Percentiles rank a stretch among this genome's conserved stretches.
Conservation (phyloP, 73 alveolate genomes). For the Stentor roeselii region DNA sequence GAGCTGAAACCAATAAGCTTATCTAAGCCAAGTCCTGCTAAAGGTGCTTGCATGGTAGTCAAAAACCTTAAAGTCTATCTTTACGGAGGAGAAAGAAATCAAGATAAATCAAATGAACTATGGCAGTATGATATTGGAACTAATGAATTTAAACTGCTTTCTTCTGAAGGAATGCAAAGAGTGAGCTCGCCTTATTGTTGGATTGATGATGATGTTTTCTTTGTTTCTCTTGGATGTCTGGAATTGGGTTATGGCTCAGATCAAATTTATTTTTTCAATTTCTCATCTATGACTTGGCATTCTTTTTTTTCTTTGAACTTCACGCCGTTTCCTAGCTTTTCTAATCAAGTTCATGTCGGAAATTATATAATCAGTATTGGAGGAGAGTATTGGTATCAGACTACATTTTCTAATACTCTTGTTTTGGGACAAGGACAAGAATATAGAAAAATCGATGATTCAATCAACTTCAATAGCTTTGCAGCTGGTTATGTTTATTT, state of each 20-base stretch:
- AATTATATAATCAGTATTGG: no score
- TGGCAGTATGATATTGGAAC: conserved; percentile 9
- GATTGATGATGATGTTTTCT: background rate
- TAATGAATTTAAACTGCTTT: background rate
- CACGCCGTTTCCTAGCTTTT: no score
- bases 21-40: background rate
- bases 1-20: background rate
- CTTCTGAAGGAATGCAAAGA: background rate
- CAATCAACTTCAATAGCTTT: background rate
- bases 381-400: no score
- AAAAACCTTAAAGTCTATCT: background rate
- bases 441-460: background rate
- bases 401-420: no score
- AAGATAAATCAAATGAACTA: background rate
- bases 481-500: conserved; percentile 14
- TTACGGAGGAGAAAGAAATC: background rate
- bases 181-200: background rate
- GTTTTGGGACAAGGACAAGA: no score
- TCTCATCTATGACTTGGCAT: no score
- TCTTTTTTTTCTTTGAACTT: no score
- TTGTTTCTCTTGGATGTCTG: background rate
- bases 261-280: no score
- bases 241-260: background rate
- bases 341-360: no score
- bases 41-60: background rate